Evolutionary conservation across 75 land plant species (phyloP).

Genomic region (Selaginella moellendorffii): DNA sequence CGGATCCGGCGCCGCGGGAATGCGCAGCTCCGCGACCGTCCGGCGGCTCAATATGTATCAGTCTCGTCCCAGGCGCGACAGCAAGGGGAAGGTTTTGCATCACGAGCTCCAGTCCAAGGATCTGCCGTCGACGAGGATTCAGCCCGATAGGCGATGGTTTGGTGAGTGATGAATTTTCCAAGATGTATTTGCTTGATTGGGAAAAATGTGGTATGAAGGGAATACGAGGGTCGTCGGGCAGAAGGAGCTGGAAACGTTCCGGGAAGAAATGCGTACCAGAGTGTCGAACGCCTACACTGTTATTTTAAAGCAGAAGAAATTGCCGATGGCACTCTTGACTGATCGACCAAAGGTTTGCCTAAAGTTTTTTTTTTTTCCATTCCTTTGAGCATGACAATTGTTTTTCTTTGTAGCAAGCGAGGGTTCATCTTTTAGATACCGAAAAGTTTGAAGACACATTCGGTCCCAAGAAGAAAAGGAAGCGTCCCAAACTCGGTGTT

Average conservation of each 20-base stretch:
- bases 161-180: constrained; percentile 28
- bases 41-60: constrained; percentile 93
- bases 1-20: constrained; percentile 13
- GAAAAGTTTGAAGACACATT: constrained; percentile 72
- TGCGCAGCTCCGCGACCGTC: constrained; percentile 75
- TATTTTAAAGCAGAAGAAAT: constrained; percentile 69
- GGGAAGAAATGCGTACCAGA: constrained; percentile 63
- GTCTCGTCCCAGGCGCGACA: constrained; percentile 57
- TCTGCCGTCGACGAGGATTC: constrained; percentile 72
- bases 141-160: constrained; percentile 95
- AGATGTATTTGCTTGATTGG: not conserved
- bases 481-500: constrained; percentile 74
- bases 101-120: constrained; percentile 74
- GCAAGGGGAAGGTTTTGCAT: constrained; percentile 41
- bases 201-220: constrained; percentile 22
- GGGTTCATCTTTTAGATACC: constrained; percentile 77
- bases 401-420: constrained; percentile 48
- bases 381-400: too few relatives aligned
- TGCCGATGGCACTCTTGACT: constrained; percentile 68
- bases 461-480: constrained; percentile 83
- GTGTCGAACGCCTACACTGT: constrained; percentile 77
- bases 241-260: constrained; percentile 77
- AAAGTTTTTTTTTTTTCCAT: not conserved
- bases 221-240: constrained; percentile 81
- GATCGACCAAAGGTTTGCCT: constrained; percentile 66